These are phyloP conservation scores for Aspergillus clavatus DNA, from an alignment of 2,329 filamentous ascomycete genomes.

Conservation along the genomic window DNA sequence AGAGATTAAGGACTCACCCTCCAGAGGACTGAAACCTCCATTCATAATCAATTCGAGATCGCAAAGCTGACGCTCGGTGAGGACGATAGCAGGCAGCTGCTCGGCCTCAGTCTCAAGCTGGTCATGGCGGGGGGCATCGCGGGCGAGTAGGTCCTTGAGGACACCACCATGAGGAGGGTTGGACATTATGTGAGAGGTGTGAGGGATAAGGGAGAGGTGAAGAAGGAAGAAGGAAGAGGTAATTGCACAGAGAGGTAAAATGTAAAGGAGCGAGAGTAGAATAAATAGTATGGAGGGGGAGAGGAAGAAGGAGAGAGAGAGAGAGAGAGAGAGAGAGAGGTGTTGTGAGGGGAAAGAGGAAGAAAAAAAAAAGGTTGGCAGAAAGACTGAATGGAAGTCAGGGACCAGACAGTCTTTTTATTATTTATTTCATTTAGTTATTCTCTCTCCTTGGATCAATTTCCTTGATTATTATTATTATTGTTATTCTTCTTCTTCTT, in stretches of 20 bases:
- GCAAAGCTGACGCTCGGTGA: constrained; percentile 92
- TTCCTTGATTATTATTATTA: too few species aligned
- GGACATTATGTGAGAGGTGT: constrained; percentile 38
- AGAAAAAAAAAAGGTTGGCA: constrained; percentile 1
- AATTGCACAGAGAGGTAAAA: not conserved
- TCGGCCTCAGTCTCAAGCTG: constrained; percentile 82
- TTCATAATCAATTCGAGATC: constrained; percentile 97
- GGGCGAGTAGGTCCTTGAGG: constrained; percentile 95
- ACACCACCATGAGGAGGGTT: constrained; percentile 75
- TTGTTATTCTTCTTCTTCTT: too few species aligned
- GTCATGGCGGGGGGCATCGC: constrained; percentile 77
- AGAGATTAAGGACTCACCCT: constrained; percentile 63
- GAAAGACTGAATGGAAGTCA: not conserved
- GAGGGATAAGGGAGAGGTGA: constrained; percentile 5
- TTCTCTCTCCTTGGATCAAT: too few species aligned
- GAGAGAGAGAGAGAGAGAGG: not conserved
- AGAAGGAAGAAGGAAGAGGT: constrained; percentile 1
- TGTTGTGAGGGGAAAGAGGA: constrained; percentile 1
- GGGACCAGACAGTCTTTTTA: too few species aligned
- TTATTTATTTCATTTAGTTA: too few species aligned
- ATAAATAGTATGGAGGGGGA: too few species aligned
- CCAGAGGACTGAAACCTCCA: constrained; percentile 93
- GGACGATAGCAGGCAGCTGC: constrained; percentile 73
- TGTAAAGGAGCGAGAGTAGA: not conserved
- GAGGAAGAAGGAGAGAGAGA: constrained; percentile 1